Percentiles rank a stretch among this genome's conserved stretches.
Evolutionary conservation across 495 filamentous ascomycete species (phyloP).

Genomic region (Penicillium maclennaniae): DNA sequence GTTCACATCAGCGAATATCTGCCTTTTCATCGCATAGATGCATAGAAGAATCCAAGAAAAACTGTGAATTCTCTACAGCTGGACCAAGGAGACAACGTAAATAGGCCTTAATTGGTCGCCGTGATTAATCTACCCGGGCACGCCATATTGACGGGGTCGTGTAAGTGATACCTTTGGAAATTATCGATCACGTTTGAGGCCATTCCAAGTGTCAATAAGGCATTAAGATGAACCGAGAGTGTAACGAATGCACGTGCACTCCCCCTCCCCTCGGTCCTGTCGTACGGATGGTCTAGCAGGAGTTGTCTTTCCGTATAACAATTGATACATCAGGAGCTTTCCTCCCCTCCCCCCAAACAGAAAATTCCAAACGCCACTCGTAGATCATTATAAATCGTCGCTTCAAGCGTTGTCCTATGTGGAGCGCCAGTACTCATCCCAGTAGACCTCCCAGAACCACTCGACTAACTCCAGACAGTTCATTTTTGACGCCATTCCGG

Average conservation of each 20-base stretch:
- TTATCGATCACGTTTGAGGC: not conserved
- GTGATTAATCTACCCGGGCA: no score
- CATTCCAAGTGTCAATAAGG: no score
- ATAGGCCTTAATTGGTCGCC: no score
- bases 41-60: slow-evolving; percentile 10
- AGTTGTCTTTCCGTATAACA: not conserved
- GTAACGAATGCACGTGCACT: no score
- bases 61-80: slow-evolving; percentile 1
- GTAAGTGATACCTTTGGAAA: not conserved
- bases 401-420: not conserved
- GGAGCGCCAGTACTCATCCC: slow-evolving; percentile 41
- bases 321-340: not conserved
- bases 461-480: slow-evolving; percentile 78
- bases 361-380: slow-evolving; percentile 8
- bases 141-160: no score
- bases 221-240: no score
- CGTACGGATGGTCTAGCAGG: not conserved
- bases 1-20: slow-evolving; percentile 14
- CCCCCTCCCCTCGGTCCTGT: no score
- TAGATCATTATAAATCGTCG: slow-evolving; percentile 6
- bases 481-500: slow-evolving; percentile 66
- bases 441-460: slow-evolving; percentile 88
- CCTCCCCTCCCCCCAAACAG: no score
- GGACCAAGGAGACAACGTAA: no score
- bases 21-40: slow-evolving; percentile 7